Conservation (phyloP, 257 asterid genomes). For the Penstemon eatonii region DNA sequence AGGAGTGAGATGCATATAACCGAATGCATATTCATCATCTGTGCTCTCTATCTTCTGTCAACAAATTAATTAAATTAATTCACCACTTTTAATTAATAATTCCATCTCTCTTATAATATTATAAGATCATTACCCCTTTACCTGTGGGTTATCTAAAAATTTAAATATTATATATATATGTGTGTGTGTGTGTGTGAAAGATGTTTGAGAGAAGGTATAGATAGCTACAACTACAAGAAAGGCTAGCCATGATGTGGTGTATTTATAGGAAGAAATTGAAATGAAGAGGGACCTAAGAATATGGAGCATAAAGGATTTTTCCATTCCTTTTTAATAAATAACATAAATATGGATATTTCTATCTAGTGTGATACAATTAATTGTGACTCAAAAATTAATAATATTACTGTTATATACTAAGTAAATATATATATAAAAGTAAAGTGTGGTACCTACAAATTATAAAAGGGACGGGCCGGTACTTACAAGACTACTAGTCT, state of each 20-base stretch:
- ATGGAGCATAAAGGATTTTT: too few species aligned
- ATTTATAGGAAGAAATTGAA: slow-evolving; percentile 17
- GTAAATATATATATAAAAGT: too few species aligned
- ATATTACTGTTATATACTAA: too few species aligned
- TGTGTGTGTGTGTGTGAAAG: neutral
- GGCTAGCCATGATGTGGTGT: neutral
- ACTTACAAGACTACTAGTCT: neutral
- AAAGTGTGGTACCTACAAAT: neutral
- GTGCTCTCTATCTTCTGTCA: slow-evolving; percentile 43
- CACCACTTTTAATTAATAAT: neutral
- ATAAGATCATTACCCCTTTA: neutral
- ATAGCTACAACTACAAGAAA: neutral
- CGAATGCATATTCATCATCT: slow-evolving; percentile 34
- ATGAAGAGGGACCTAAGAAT: neutral
- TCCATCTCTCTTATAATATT: neutral
- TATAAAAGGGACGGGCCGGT: too few species aligned
- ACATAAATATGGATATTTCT: too few species aligned
- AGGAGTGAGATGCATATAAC: slow-evolving; percentile 41
- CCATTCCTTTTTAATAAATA: neutral
- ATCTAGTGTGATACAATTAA: too few species aligned
- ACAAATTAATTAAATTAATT: neutral
- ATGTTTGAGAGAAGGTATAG: neutral
- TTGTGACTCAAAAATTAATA: too few species aligned
- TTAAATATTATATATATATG: neutral
- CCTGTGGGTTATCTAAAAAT: neutral